Evolutionary conservation across 164 flowering plant genomes (phyloP).

Genomic region (Vitis rupestris): DNA sequence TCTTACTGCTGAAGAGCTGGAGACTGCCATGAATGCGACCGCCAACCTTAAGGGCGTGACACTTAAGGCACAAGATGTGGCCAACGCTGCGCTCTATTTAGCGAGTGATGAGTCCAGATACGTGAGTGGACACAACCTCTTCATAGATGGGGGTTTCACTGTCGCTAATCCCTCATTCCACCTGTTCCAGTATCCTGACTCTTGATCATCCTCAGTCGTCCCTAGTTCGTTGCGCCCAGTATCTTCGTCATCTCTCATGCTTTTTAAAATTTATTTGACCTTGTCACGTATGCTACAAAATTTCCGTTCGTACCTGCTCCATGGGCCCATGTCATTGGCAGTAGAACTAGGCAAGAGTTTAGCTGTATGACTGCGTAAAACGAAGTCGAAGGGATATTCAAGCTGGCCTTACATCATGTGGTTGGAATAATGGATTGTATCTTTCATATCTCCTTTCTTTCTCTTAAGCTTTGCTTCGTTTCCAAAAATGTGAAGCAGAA

Average conservation of each 20-base stretch:
- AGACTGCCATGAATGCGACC: conserved; percentile 2
- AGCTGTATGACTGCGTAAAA: neutral
- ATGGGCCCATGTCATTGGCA: neutral
- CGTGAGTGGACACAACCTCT: conserved; percentile 35
- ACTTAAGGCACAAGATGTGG: conserved; percentile 25
- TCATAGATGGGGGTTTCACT: conserved; percentile 36
- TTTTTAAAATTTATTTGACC: too few relatives aligned
- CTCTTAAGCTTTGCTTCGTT: too few relatives aligned
- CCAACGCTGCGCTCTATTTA: conserved; percentile 32
- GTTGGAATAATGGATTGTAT: too few relatives aligned
- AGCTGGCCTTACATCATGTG: too few relatives aligned
- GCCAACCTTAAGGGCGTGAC: conserved; percentile 24
- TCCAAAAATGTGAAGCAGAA: too few relatives aligned
- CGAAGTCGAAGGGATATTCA: too few relatives aligned
- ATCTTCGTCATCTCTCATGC: too few relatives aligned
- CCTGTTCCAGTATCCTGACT: conserved; percentile 24
- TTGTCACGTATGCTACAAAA: too few relatives aligned
- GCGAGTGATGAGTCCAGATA: conserved; percentile 36
- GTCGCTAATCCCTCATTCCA: conserved; percentile 22
- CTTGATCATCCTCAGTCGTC: neutral
- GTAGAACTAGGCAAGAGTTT: neutral
- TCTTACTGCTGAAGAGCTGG: conserved; percentile 7
- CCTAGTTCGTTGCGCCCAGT: too few relatives aligned
- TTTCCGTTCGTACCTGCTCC: too few relatives aligned
- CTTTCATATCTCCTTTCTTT: too few relatives aligned